Evolutionary conservation across 2,329 filamentous ascomycete species (phyloP).

Genomic region (Pestalotiopsis sp.): DNA sequence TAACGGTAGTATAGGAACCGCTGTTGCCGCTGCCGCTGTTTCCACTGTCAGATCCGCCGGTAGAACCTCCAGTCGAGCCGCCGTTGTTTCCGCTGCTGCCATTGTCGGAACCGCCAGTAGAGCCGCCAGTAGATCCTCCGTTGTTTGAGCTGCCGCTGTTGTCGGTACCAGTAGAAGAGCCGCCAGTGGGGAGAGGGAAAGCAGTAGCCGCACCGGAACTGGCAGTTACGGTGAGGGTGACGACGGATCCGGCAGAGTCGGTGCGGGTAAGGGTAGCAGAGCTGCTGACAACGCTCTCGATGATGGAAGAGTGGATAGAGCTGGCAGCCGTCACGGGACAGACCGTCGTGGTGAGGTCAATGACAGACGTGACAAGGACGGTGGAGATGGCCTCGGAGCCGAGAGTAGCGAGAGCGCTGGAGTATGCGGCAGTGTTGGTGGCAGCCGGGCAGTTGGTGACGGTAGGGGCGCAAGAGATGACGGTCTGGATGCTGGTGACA

Average conservation of each 20-base stretch:
- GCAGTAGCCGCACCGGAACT: constrained; percentile 9
- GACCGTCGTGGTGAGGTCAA: constrained; percentile 31
- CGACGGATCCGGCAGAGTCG: constrained; percentile 8
- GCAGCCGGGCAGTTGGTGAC: constrained; percentile 30
- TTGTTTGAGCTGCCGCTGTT: not conserved
- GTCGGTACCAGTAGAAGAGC: not conserved
- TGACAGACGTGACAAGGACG: constrained; percentile 27
- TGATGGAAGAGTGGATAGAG: constrained; percentile 27
- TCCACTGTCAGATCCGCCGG: not conserved
- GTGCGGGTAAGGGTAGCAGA: constrained; percentile 10
- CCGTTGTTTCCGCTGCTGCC: not conserved
- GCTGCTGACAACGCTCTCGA: constrained; percentile 16
- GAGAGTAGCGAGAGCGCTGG: constrained; percentile 23
- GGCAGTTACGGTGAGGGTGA: constrained; percentile 11
- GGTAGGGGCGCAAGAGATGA: constrained; percentile 29
- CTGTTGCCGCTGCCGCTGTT: not conserved
- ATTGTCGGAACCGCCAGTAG: not conserved
- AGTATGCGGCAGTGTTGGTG: constrained; percentile 23
- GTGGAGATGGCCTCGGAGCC: constrained; percentile 26
- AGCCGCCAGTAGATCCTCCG: not conserved
- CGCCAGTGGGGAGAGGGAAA: constrained; percentile 14
- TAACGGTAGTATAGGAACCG: not conserved
- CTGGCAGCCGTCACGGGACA: constrained; percentile 29
- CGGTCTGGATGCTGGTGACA: constrained; percentile 25
- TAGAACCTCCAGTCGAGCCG: not conserved